Base-by-base conservation (phyloP, 352 stramenopile genomes). In the Globisporangium mamillatum region DNA sequence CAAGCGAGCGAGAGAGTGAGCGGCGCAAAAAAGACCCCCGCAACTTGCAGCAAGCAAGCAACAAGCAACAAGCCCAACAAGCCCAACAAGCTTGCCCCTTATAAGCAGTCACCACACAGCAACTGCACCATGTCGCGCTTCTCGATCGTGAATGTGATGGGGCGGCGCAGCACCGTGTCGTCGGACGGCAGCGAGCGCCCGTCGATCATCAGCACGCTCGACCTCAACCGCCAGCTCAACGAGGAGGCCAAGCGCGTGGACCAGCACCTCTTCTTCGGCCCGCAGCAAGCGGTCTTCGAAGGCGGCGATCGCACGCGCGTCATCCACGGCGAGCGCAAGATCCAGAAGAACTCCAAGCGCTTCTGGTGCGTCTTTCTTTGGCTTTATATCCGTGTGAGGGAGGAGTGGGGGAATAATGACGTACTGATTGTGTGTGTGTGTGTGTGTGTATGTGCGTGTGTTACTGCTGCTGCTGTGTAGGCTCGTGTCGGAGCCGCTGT, bases 251-350 rank as follows among this genome's bases (percentile, higher is more conserved):
- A 86, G 68, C 66, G 75, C 60, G 73, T 81, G 58, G 83, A 92
- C 65, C 76, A 91, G 67, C 86, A 94, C 68, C 58, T 94, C 2
- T 95, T 95, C 74, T 95, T 93, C 67, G 88, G 88, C 0, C 88
- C 88, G 34, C 83, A 90, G 57, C 75, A 87, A 48, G 75, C 74
- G 8, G 80, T 94, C 10, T 92, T 92, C 25, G 86, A 93, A 25
- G 84, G 81, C 69, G 87, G 81, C 67, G 87, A 92, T 60, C 82
- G 84, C 66, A 87, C 86, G 72, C 88, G 86, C 71, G 88, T 91
- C 65, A 91, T 95, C 76, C 88, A 95, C 65, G 81, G 86, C 58
- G 88, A 96, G 71, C 88, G 88, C 70, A 92, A 91, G 72, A 92
- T 96, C 60, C 79, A 91, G 64, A 96, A 96, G 79, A 94, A 83